Evolutionary conservation across 192 early-diverging fungal genomes (phyloP).

Genomic region (Rhizophagus clarus): DNA sequence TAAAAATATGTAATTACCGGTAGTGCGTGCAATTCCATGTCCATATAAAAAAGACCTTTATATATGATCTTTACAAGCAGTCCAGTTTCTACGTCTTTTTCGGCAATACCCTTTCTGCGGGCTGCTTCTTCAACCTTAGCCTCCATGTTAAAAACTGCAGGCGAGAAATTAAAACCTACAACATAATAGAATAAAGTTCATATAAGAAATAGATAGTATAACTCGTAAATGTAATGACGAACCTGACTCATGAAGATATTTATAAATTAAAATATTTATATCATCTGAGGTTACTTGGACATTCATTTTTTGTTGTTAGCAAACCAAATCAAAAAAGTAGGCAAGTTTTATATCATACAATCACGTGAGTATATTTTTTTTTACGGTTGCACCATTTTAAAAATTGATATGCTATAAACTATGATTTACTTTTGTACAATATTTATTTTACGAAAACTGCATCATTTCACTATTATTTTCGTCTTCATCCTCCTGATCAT

Average conservation of each 20-base stretch:
- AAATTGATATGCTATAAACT: too few relatives aligned
- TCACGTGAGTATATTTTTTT: too few relatives aligned
- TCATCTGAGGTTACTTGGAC: background rate
- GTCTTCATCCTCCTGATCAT: slow-evolving; percentile 25
- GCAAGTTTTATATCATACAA: too few relatives aligned
- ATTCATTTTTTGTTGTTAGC: background rate
- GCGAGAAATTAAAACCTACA: background rate
- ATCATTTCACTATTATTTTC: slow-evolving; percentile 1
- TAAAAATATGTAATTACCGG: background rate
- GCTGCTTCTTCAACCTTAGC: background rate
- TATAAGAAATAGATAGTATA: too few relatives aligned
- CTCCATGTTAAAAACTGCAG: background rate
- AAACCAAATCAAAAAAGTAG: too few relatives aligned
- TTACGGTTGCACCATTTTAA: too few relatives aligned
- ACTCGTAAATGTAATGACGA: background rate
- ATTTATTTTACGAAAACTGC: background rate
- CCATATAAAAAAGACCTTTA: background rate
- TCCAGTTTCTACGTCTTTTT: background rate
- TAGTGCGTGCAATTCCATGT: background rate
- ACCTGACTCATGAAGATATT: background rate
- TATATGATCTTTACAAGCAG: background rate
- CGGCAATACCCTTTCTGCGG: background rate
- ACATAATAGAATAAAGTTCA: too few relatives aligned
- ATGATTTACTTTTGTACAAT: too few relatives aligned
- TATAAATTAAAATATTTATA: background rate